These are phyloP conservation scores for Medicago lupulina DNA, from an alignment of 306 rosid species.

Conservation along the genomic window DNA sequence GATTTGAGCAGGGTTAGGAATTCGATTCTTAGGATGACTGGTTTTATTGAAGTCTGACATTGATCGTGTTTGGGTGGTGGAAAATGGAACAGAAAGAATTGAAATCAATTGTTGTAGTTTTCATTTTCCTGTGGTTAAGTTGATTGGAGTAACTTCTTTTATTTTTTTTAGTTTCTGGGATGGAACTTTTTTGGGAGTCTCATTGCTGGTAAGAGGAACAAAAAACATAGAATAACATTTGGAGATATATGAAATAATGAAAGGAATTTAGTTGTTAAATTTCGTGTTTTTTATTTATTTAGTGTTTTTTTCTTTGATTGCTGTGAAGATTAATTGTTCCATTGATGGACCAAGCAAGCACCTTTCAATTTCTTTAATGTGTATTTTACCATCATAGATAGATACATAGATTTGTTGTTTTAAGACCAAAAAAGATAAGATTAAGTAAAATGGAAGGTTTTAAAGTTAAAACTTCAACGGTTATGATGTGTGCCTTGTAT, in stretches of 20 bases:
- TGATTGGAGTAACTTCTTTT: background rate
- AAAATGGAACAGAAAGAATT: constrained; percentile 6
- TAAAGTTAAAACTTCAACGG: too few relatives aligned
- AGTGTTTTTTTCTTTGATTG: background rate
- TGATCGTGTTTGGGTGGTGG: constrained; percentile 1
- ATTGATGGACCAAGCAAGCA: background rate
- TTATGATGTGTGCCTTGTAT: too few relatives aligned
- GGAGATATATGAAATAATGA: background rate
- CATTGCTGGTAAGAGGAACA: constrained; percentile 1
- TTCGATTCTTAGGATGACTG: constrained; percentile 86
- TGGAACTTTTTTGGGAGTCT: constrained; percentile 15
- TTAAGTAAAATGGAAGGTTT: too few relatives aligned
- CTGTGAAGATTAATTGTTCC: background rate
- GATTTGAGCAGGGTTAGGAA: constrained; percentile 88
- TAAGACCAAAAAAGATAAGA: background rate
- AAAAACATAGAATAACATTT: background rate
- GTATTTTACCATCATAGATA: background rate
- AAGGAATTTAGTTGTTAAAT: background rate
- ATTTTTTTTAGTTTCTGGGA: constrained; percentile 10
- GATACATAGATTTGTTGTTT: background rate
- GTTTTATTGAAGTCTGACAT: constrained; percentile 66
- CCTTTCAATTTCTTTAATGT: background rate
- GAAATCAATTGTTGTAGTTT: background rate
- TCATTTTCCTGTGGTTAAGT: background rate
- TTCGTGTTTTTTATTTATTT: background rate